phyloP scores from a whole-genome alignment of 1,139 yeast genomes.

The Hansenula lynferdii region DNA sequence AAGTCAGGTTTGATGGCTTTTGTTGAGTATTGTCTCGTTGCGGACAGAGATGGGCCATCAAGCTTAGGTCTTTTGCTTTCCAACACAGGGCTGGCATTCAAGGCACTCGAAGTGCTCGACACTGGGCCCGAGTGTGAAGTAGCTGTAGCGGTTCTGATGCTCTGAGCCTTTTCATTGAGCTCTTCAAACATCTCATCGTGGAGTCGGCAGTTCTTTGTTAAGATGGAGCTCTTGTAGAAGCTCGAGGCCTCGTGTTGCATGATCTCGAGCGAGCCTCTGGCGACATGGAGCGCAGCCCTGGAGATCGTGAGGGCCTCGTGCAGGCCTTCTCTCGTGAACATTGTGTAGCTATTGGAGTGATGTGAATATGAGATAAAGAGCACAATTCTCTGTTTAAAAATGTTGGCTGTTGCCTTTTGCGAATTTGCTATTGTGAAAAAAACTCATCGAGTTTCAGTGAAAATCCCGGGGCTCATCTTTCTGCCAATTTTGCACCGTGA shows the following conservation, averaged over 20 bases:
- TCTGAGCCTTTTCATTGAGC: conserved; percentile 9
- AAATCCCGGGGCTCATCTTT: not conserved
- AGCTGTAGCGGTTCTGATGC: conserved; percentile 6
- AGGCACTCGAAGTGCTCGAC: too few species aligned
- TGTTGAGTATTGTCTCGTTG: conserved; percentile 17
- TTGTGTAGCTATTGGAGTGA: not conserved
- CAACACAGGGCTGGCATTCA: too few species aligned
- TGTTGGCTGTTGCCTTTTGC: not conserved
- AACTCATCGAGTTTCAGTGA: too few species aligned
- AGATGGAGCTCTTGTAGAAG: conserved; percentile 17
- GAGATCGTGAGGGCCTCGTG: conserved; percentile 16
- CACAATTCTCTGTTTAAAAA: too few species aligned
- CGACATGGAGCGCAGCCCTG: conserved; percentile 13
- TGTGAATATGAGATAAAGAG: too few species aligned
- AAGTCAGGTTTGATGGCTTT: conserved; percentile 8
- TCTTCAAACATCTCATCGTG: conserved; percentile 23
- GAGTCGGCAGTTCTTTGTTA: conserved; percentile 17
- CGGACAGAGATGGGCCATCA: not conserved
- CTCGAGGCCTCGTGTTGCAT: conserved; percentile 9
- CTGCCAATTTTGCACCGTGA: too few species aligned
- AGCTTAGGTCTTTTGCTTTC: conserved; percentile 10
- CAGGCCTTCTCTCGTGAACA: conserved; percentile 12
- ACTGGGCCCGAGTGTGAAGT: not conserved
- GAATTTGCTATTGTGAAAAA: not conserved
- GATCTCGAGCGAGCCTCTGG: conserved; percentile 9